Evolutionary conservation across 495 filamentous ascomycete species (phyloP), one percentile per base, ranked within the genome.

Genomic region (Neurospora sp.): DNA sequence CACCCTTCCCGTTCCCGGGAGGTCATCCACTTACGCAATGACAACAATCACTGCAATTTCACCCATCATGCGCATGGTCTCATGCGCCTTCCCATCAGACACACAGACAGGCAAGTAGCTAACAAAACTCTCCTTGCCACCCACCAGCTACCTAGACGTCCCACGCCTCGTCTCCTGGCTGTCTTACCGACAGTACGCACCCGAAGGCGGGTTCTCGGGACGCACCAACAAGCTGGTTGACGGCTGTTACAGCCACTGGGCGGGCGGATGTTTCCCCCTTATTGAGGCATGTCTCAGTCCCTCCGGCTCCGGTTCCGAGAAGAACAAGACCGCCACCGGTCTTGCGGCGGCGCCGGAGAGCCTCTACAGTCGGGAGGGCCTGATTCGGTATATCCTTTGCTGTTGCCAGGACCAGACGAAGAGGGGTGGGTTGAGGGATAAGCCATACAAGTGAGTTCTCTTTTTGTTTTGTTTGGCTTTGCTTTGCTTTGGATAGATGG

Each of bases 201-300:
- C 96, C 4, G 96, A 98, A 81, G 96, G 94, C 48, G 96, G 96
- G 14, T 92, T 95, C 76, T 88, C 92, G 18, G 96, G 96, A 72
- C 89, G 96, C 75, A 97, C 96, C n/a, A 98, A 98, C 83, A 99
- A 99, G 82, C 86, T 99, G 9, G 94, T 98, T 31, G 96, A 99
- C 81, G 96, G 95, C 69, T 99, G 96, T 80, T 98, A 99, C 82
- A 95, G 92, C 81, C 94, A 97, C 77, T 99, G 96, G 96, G 92
- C 97, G 10, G 96, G 96, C 7, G 92, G 91, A 39, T 98, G 94
- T 81, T 99, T 94, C 91, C 90, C 95, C 44, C 81, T 99, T 73
- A 82, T 98, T 72, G 91, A 97, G 79, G 94, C 93, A n/a, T 90
- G 89, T 68, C 82, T 94, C 81, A 75, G 74, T 70, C n/a, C 74